Conservation (phyloP, 495 filamentous ascomycete species). For the Viridothelium virens region DNA sequence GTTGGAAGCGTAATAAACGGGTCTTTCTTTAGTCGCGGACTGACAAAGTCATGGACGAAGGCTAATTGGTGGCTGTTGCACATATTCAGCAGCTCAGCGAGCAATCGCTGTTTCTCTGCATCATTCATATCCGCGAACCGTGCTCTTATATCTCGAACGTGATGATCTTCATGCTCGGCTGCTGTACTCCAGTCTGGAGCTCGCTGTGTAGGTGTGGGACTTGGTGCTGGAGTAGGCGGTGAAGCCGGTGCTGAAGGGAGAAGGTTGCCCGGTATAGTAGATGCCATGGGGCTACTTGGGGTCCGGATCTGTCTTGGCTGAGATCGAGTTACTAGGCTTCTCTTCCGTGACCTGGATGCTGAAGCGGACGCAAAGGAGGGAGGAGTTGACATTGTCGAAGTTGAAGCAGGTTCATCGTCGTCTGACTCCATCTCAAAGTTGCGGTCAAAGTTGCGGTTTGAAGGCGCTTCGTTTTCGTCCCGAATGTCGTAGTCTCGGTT, state of each 20-base stretch:
- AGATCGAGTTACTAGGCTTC: slow-evolving; percentile 26
- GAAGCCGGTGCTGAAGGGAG: slow-evolving; percentile 60
- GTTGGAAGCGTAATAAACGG: slow-evolving; percentile 83
- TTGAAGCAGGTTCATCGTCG: background rate
- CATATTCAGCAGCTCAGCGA: slow-evolving; percentile 78
- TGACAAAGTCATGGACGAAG: slow-evolving; percentile 89
- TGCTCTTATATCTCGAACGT: slow-evolving; percentile 39
- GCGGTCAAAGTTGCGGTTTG: background rate
- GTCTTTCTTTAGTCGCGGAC: slow-evolving; percentile 88
- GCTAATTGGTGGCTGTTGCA: slow-evolving; percentile 92
- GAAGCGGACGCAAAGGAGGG: background rate
- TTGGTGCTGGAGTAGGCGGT: slow-evolving; percentile 61
- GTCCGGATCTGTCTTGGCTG: slow-evolving; percentile 47
- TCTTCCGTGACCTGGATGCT: slow-evolving; percentile 7
- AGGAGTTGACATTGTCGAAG: slow-evolving; percentile 6
- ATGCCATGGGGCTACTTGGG: slow-evolving; percentile 42
- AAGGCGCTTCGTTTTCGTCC: slow-evolving; percentile 4
- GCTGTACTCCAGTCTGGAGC: slow-evolving; percentile 51
- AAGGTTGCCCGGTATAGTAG: slow-evolving; percentile 50
- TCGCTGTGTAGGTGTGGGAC: slow-evolving; percentile 56
- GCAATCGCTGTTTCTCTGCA: slow-evolving; percentile 52
- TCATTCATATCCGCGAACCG: slow-evolving; percentile 49
- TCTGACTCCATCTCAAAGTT: slow-evolving; percentile 6
- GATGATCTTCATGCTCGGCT: slow-evolving; percentile 50
- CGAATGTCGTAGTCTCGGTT: slow-evolving; percentile 4